Conservation (phyloP, 371 early-diverging fungal genomes). For the Mucor irregularis region DNA sequence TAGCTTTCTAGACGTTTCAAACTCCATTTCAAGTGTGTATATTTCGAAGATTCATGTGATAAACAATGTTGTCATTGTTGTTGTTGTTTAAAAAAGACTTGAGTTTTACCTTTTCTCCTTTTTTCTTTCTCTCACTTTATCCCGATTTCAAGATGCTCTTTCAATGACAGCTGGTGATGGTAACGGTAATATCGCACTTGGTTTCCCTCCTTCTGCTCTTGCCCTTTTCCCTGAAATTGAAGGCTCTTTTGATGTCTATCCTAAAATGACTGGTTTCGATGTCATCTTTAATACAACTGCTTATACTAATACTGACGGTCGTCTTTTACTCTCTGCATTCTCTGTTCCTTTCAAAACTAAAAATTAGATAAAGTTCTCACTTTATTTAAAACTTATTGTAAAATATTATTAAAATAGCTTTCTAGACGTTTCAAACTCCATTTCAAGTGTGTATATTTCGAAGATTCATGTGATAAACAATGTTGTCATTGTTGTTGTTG, state of each 20-base stretch:
- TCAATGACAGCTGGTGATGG: slow-evolving; percentile 77
- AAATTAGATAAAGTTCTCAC: slow-evolving; percentile 8
- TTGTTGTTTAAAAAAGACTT: neutral
- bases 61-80: slow-evolving; percentile 1
- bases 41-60: too few species aligned
- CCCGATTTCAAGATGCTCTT: slow-evolving; percentile 26
- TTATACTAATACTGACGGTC: slow-evolving; percentile 77
- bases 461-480: neutral
- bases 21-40: too few species aligned
- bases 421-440: neutral
- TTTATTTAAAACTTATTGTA: neutral
- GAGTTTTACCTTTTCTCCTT: neutral
- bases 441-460: too few species aligned
- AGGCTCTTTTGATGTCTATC: slow-evolving; percentile 90
- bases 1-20: neutral
- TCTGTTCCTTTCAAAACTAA: slow-evolving; percentile 77
- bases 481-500: neutral
- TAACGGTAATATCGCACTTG: slow-evolving; percentile 82
- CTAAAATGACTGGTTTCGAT: slow-evolving; percentile 84
- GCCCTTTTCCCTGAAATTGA: slow-evolving; percentile 97
- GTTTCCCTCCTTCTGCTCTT: slow-evolving; percentile 80
- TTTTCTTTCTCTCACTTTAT: neutral
- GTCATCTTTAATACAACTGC: slow-evolving; percentile 88
- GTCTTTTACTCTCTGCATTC: slow-evolving; percentile 86
- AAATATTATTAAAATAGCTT: neutral